A percentile compares a stretch with the other conserved stretches of the same genome.
Evolutionary conservation across 1,284 basidiomycete genomes (phyloP).

Genomic region (Vanrija humicola): DNA sequence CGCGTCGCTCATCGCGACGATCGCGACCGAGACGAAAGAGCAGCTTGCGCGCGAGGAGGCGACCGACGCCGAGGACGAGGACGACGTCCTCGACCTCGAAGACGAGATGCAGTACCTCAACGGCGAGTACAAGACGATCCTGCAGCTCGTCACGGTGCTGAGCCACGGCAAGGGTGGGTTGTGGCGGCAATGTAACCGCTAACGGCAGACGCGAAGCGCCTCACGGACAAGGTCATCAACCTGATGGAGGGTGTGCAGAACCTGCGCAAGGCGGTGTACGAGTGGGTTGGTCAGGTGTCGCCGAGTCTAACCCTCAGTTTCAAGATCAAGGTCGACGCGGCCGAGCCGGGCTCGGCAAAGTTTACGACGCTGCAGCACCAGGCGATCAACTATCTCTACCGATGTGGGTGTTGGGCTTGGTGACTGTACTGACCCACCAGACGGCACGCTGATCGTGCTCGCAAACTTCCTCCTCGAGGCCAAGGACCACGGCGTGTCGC

Average conservation of each 20-base stretch:
- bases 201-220: slow-evolving; percentile 83
- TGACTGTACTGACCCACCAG: slow-evolving; percentile 47
- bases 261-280: slow-evolving; percentile 83
- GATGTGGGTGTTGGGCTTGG: slow-evolving; percentile 28
- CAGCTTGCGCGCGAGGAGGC: slow-evolving; percentile 33
- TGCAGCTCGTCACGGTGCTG: slow-evolving; percentile 63
- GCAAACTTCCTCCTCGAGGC: slow-evolving; percentile 91
- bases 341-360: slow-evolving; percentile 71
- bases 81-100: slow-evolving; percentile 62
- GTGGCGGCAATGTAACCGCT: neutral
- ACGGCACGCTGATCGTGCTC: slow-evolving; percentile 89
- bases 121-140: slow-evolving; percentile 94
- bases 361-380: slow-evolving; percentile 67
- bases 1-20: slow-evolving; percentile 79
- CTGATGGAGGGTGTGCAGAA: slow-evolving; percentile 89
- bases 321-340: slow-evolving; percentile 82
- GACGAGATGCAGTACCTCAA: slow-evolving; percentile 82
- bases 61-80: slow-evolving; percentile 45
- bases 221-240: slow-evolving; percentile 86
- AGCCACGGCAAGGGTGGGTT: slow-evolving; percentile 41
- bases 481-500: slow-evolving; percentile 50
- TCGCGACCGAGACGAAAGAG: slow-evolving; percentile 51
- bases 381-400: slow-evolving; percentile 77
- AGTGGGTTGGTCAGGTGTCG: slow-evolving; percentile 57
- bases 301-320: slow-evolving; percentile 56